Percentiles rank a stretch among this genome's conserved stretches.
Evolutionary conservation across 495 filamentous ascomycete genomes (phyloP).

Genomic region (Tetracladium marchalianum): DNA sequence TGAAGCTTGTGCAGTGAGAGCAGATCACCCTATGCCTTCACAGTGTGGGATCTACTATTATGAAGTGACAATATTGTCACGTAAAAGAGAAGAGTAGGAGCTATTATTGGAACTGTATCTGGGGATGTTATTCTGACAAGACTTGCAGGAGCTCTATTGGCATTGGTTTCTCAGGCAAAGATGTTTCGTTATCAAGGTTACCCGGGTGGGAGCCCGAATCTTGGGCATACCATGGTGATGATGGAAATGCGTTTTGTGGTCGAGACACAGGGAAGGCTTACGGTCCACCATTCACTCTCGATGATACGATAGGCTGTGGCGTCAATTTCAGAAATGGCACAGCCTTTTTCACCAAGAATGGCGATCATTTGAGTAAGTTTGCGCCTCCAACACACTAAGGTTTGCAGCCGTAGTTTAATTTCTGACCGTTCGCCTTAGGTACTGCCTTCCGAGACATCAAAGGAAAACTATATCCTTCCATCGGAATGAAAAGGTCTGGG

Average conservation of each 20-base stretch:
- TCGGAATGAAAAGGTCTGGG: constrained; percentile 86
- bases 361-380: constrained; percentile 58
- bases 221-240: constrained; percentile 96
- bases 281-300: constrained; percentile 53
- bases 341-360: constrained; percentile 95
- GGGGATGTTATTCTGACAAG: constrained; percentile 7
- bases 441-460: constrained; percentile 74
- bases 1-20: constrained; percentile 75
- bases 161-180: constrained; percentile 74
- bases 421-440: constrained; percentile 34
- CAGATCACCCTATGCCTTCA: constrained; percentile 84
- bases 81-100: constrained; percentile 79
- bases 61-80: constrained; percentile 79
- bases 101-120: not conserved
- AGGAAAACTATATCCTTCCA: constrained; percentile 64
- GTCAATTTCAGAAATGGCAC: constrained; percentile 84
- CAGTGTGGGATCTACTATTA: constrained; percentile 95
- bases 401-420: not conserved
- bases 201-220: constrained; percentile 95
- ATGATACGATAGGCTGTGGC: constrained; percentile 87
- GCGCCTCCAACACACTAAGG: not conserved
- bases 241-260: constrained; percentile 71
- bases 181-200: constrained; percentile 66
- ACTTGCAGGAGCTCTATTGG: constrained; percentile 58
- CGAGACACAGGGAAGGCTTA: constrained; percentile 63